Evolutionary conservation across 495 filamentous ascomycete species (phyloP).

Genomic region (Terfezia boudieri): DNA sequence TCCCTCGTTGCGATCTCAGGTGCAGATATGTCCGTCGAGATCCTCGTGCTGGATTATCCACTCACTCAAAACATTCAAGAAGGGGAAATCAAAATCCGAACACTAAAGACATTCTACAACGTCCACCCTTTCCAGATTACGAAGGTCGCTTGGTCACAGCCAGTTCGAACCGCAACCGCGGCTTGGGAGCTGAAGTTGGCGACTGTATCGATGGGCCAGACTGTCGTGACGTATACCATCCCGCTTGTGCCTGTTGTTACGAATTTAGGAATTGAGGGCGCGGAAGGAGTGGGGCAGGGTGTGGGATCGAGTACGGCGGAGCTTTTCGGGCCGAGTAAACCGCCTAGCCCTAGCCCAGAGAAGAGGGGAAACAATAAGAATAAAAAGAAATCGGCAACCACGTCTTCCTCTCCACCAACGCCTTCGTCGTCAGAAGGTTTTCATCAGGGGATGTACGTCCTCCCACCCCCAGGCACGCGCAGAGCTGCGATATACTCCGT

Average conservation of each 20-base stretch:
- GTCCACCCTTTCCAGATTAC: conserved; percentile 78
- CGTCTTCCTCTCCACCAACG: not conserved
- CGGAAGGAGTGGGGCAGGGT: too few species aligned
- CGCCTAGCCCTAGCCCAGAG: too few species aligned
- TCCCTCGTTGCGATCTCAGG: conserved; percentile 49
- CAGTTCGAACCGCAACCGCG: conserved; percentile 14
- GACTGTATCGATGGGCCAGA: conserved; percentile 66
- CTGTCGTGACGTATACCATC: conserved; percentile 63
- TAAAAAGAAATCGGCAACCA: not conserved
- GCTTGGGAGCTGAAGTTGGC: conserved; percentile 28
- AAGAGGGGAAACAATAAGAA: too few species aligned
- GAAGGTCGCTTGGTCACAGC: conserved; percentile 50
- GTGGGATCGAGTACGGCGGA: not conserved
- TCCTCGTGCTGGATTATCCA: conserved; percentile 48
- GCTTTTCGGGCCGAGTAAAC: too few species aligned
- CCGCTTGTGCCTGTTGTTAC: conserved; percentile 27
- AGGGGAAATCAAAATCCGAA: conserved; percentile 22
- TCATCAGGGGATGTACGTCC: not conserved
- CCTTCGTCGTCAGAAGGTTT: too few species aligned
- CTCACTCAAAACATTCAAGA: too few species aligned
- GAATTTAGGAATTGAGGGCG: too few species aligned
- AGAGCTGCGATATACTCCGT: conserved; percentile 8
- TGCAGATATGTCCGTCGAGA: conserved; percentile 55
- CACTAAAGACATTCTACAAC: conserved; percentile 38
- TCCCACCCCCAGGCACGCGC: not conserved